A percentile compares a stretch with the other conserved stretches of the same genome.
phyloP scores from a whole-genome alignment of 1,284 basidiomycete species.

The Cystobasidium pallidum region DNA sequence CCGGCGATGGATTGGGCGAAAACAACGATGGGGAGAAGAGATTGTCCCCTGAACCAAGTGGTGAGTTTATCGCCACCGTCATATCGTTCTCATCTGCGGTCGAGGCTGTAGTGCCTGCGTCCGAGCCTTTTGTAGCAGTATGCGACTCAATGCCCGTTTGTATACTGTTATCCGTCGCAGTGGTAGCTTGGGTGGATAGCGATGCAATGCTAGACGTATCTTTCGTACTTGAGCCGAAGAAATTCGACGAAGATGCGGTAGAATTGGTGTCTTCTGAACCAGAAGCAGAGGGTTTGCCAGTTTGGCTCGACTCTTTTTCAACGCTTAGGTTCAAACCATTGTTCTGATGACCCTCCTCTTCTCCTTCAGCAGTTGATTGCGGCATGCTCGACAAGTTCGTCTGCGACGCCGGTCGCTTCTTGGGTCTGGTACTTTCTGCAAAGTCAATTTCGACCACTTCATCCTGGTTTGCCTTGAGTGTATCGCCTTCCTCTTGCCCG shows the following conservation, averaged over 20 bases:
- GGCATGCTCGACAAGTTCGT: constrained; percentile 16
- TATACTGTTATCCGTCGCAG: not conserved
- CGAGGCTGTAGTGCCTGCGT: not conserved
- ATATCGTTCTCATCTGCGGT: constrained; percentile 4
- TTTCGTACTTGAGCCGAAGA: constrained; percentile 25
- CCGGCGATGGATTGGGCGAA: constrained; percentile 15
- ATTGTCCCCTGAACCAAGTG: constrained; percentile 13
- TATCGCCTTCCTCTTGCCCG: constrained; percentile 4
- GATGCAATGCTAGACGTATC: constrained; percentile 17
- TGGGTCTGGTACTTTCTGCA: not conserved
- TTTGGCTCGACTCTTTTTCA: not conserved
- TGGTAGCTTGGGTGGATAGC: constrained; percentile 17
- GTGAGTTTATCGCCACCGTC: constrained; percentile 5
- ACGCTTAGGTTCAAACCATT: not conserved
- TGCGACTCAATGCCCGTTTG: constrained; percentile 13
- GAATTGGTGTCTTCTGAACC: constrained; percentile 21
- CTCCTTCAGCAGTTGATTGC: not conserved
- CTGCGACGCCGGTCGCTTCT: not conserved
- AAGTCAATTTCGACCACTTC: not conserved
- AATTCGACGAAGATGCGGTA: constrained; percentile 12
- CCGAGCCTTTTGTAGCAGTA: constrained; percentile 20
- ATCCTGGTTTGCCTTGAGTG: not conserved
- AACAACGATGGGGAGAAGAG: constrained; percentile 20
- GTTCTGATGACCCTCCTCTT: not conserved
- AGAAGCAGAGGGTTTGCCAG: constrained; percentile 10